Evolutionary conservation across 495 filamentous ascomycete species (phyloP), one percentile per base, ranked within the genome.

Genomic region (Podospora tetraspora): DNA sequence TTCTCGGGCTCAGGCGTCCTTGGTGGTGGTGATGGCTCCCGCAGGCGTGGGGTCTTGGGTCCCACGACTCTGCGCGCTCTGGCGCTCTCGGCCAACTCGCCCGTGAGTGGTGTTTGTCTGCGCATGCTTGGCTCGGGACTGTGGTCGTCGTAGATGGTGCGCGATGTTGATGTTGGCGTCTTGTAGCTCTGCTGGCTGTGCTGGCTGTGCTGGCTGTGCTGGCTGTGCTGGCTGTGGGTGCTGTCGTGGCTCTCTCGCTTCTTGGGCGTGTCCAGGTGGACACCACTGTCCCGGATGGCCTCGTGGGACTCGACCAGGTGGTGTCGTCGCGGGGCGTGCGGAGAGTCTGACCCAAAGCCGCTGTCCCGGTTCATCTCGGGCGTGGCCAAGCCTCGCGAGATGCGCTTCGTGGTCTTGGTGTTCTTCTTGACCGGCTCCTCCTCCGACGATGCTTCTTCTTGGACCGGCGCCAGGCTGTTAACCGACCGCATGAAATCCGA

Each of bases 241-340:
- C 56, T 65, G 64, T 63, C 65, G 57, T 62, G 66, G 64, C 64
- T 69, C 30, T 72, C 68, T 8, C 72, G 73, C 56, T 69, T 60
- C 32, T 32, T 29, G 21, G 59, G 68, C 37, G 68, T 71, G 66
- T 69, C 12, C 70, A 84, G 74, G 71, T 85, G 79, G 22, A 86
- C 78, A 37, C 84, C 85, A 73, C 85, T 86, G 67, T 87, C 85
- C 1, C 84, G 83, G 30, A 76, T 72, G 29, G 74, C 72, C 25
- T 81, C 72, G 62, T 27, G 43, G 16, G 43, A 52, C 43, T 52
- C 43, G 16, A 52, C 1, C 16, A 52, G 63, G 76, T 60, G 68
- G 69, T 70, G 58, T 43, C 68, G 73, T 32, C 73, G 76, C 34
- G 76, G 70, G n/a, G 74, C 74, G 62, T 76, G 75, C 29, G 83